A percentile compares a stretch with the other conserved stretches of the same genome.
These are phyloP conservation scores for Hymenoscyphus salicellus DNA, from an alignment of 2,329 filamentous ascomycete species.

Conservation along the genomic window DNA sequence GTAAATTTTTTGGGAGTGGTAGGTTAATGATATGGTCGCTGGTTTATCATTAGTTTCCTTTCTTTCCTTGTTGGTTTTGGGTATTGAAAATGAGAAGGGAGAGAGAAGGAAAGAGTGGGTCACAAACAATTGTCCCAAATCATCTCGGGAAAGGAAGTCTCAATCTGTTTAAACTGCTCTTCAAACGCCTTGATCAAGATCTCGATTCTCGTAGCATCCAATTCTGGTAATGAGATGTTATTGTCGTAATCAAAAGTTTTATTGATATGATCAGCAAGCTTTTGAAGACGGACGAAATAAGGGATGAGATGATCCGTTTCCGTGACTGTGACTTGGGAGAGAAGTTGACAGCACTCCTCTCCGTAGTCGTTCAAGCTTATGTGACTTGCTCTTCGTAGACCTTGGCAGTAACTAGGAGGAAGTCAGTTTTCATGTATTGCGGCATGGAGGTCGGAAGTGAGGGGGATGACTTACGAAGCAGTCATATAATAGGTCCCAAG, in stretches of 20 bases:
- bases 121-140: conserved; percentile 28
- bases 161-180: conserved; percentile 26
- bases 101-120: not conserved
- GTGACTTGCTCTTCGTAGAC: conserved; percentile 30
- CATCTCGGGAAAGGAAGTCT: conserved; percentile 23
- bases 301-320: conserved; percentile 30
- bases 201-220: conserved; percentile 28
- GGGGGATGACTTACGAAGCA: conserved; percentile 25
- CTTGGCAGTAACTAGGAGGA: conserved; percentile 25
- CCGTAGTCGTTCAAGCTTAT: conserved; percentile 29
- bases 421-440: not conserved
- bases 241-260: conserved; percentile 31
- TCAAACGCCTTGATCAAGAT: conserved; percentile 29
- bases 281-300: conserved; percentile 28
- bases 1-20: conserved; percentile 24
- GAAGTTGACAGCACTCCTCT: conserved; percentile 24
- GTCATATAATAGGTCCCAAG: conserved; percentile 32
- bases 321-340: conserved; percentile 20
- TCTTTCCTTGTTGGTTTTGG: not conserved
- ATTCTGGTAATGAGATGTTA: conserved; percentile 16
- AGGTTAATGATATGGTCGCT: conserved; percentile 20
- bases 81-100: not conserved
- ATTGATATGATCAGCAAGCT: conserved; percentile 31
- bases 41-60: not conserved
- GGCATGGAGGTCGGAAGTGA: not conserved